Evolutionary conservation across 257 asterid genomes (phyloP), one percentile per base, ranked within the genome.

Genomic region (Ligustrum vulgare): DNA sequence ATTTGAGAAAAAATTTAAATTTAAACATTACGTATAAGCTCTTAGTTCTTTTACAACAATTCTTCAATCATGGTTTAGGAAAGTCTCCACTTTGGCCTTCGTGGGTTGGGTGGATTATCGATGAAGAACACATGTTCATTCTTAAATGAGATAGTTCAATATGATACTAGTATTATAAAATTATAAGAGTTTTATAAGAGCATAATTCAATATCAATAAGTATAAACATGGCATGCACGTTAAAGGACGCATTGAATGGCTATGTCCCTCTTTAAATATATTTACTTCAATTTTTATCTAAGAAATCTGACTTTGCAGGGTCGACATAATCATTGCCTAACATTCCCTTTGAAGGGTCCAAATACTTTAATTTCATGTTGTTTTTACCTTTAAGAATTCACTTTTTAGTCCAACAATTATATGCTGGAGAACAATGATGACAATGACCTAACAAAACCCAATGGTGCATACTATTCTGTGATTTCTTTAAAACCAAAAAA

Each of bases 241-340:
- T 37, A 54, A 7, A 54, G 1, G 8, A 18, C 0, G 8, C 8
- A 8, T 6, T 20, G 28, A 54, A 45, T 75, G 73, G 56, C 76
- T 22, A 32, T 65, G 64, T 63, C 78, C 31, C 54, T 71, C 49
- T 49, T 5, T 4, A 6, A 36, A 47, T 56, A 1, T n/a, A 8
- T 39, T 9, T 41, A 37, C 67, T 68, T 75, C 39, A 66, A 62
- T 56, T 47, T 73, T 64, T 77, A 41, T 75, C 47, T 83, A 66
- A 78, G 60, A 72, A 36, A 76, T 87, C 86, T 77, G 82, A 77
- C 79, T 80, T 82, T 89, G 86, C 77, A 72, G 78, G 77, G 72
- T 43, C 77, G 92, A 86, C 92, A 87, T 36, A 81, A 87, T 91
- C 80, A 91, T 91, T 85, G 71, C 87, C 78, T 49, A 72, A 68